Conservation (phyloP, 2,329 filamentous ascomycete genomes). For the Lomentospora prolificans region DNA sequence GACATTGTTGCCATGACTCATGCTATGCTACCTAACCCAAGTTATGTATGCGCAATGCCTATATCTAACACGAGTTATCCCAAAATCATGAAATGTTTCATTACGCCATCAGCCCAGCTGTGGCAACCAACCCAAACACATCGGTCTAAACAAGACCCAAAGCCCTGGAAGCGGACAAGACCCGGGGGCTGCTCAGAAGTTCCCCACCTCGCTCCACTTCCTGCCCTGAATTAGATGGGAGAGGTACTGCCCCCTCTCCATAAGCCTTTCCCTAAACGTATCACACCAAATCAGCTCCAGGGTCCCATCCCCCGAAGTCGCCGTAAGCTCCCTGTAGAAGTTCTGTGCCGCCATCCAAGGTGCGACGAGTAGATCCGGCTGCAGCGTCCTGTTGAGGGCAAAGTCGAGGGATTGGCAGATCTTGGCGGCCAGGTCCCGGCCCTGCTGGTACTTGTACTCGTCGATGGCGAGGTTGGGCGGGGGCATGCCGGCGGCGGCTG, state of each 20-base stretch:
- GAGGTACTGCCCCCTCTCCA: conserved; percentile 30
- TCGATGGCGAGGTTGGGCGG: conserved; percentile 28
- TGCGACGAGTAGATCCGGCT: conserved; percentile 35
- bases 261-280: conserved; percentile 28
- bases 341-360: conserved; percentile 32
- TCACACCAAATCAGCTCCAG: conserved; percentile 40
- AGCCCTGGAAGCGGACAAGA: neutral
- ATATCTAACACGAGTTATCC: neutral
- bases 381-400: conserved; percentile 29
- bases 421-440: conserved; percentile 33
- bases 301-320: conserved; percentile 27
- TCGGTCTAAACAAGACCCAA: no score
- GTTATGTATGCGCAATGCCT: neutral
- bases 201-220: conserved; percentile 27
- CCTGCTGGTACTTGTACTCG: conserved; percentile 31
- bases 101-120: neutral
- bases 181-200: conserved; percentile 2
- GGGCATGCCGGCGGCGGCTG: conserved; percentile 23
- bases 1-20: neutral
- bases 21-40: neutral
- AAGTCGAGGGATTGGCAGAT: conserved; percentile 43
- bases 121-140: no score
- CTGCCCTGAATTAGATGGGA: conserved; percentile 26
- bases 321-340: conserved; percentile 30
- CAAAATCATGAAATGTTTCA: neutral